Base-by-base conservation (phyloP, 306 rosid species). In the Astragalus glycyphyllos region DNA sequence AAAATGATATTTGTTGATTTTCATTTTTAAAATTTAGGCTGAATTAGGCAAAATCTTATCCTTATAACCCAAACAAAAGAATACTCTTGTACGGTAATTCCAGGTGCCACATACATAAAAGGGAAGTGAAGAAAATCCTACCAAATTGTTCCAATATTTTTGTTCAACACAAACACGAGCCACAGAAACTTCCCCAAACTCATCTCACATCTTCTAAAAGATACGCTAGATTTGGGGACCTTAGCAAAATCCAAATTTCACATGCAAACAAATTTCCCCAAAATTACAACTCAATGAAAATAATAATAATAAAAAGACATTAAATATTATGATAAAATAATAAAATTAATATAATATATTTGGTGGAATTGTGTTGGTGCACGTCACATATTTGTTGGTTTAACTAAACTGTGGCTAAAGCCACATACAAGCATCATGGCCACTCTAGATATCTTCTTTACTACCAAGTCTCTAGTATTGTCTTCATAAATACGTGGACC, bases 401-500 rank as follows among this genome's bases (percentile, higher is more conserved):
- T 23, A 48, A 71, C 67, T 42, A 67, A 67, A 57, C 57, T 57
- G 38, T 73, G 77, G 68, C 67, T 37, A 74, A 74, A 63, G 81
- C 77, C 77, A 80, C 61, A 56, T 55, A 75, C 45, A 41, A 68
- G 74, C 75, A 69, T 83, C 76, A 70, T 62, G 68, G 66, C 9
- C 46, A 72, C 4, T 38, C 23, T 60, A 2, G 41, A 45, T 44
- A 76, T 61, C 58, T 44, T 5, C 56, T 45, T 66, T 48, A 29
- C 73, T 59, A n/a, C n/a, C n/a, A n/a, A 49, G 45, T 73, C 45
- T 53, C 77, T 67, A 20, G 14, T 35, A 37, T 40, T 42, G 14
- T 62, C 68, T 14, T 11, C 11, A 68, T 10, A n/a, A 15, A 46
- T 16, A 8, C 82, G 80, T 86, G 92, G 86, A 76, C 84, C 92